phyloP scores from a whole-genome alignment of 345 rosid genomes.

The Salix purpurea region DNA sequence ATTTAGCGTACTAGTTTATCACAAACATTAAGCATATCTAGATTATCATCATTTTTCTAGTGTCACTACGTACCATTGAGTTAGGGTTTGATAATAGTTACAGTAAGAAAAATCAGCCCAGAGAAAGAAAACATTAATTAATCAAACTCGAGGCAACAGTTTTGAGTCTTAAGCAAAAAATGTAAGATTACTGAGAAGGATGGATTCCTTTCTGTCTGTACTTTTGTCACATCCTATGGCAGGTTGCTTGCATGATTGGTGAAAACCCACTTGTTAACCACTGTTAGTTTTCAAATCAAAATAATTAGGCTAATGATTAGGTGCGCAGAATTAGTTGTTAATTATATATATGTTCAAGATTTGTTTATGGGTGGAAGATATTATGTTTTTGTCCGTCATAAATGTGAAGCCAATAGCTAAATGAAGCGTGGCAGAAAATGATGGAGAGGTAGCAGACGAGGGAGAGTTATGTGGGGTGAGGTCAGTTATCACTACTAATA shows the following conservation, averaged over 20 bases:
- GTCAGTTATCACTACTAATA: constrained; percentile 34
- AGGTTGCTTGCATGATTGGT: constrained; percentile 11
- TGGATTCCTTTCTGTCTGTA: constrained; percentile 15
- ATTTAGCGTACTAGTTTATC: background rate
- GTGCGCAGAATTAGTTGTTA: background rate
- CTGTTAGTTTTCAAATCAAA: constrained; percentile 5
- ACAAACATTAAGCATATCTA: background rate
- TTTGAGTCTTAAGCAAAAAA: background rate
- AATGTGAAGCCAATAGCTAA: background rate
- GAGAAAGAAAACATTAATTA: background rate
- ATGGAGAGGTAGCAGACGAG: constrained; percentile 27
- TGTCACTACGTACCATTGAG: no score
- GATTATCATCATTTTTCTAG: no score
- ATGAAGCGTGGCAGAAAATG: constrained; percentile 12
- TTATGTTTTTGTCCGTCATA: constrained; percentile 4
- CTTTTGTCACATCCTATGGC: constrained; percentile 10
- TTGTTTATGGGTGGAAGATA: background rate
- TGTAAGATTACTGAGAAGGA: background rate
- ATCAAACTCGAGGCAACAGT: no score
- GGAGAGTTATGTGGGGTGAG: constrained; percentile 18
- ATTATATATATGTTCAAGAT: background rate
- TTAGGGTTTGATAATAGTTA: background rate
- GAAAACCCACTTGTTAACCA: background rate
- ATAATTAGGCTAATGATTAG: constrained; percentile 21
- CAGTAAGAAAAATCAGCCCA: no score